phyloP scores from a whole-genome alignment of 768 basidiomycete species.

The Agaricus sinodeliciosus region DNA sequence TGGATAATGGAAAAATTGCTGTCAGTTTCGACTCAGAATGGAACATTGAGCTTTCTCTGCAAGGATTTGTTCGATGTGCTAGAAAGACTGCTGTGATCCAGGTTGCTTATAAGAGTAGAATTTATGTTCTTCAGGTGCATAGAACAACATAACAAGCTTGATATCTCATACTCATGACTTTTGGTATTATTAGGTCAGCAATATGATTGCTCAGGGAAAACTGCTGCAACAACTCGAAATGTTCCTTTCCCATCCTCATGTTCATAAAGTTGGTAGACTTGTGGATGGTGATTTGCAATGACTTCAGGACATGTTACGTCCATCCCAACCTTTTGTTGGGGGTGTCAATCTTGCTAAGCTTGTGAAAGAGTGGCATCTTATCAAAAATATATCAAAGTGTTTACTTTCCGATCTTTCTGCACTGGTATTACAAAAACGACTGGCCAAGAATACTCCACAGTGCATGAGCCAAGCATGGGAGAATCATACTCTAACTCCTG shows the following conservation, averaged over 20 bases:
- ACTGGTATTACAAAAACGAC: neutral
- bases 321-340: neutral
- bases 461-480: neutral
- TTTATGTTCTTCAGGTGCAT: neutral
- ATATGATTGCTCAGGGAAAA: neutral
- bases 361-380: neutral
- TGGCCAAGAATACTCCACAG: neutral
- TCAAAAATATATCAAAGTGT: neutral
- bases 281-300: neutral
- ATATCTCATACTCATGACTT: too few species aligned
- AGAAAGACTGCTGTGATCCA: neutral
- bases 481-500: neutral
- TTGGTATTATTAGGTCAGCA: neutral
- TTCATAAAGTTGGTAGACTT: neutral
- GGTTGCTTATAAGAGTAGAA: neutral
- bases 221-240: neutral
- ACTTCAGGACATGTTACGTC: neutral
- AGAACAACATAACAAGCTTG: neutral
- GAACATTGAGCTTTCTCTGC: neutral
- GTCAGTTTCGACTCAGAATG: neutral
- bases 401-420: neutral
- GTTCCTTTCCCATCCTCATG: neutral
- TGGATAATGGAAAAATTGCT: neutral
- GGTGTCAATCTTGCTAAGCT: neutral
- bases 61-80: too few species aligned